Evolutionary conservation across 352 stramenopile species (phyloP).

Genomic region (Phytophthora capsici): DNA sequence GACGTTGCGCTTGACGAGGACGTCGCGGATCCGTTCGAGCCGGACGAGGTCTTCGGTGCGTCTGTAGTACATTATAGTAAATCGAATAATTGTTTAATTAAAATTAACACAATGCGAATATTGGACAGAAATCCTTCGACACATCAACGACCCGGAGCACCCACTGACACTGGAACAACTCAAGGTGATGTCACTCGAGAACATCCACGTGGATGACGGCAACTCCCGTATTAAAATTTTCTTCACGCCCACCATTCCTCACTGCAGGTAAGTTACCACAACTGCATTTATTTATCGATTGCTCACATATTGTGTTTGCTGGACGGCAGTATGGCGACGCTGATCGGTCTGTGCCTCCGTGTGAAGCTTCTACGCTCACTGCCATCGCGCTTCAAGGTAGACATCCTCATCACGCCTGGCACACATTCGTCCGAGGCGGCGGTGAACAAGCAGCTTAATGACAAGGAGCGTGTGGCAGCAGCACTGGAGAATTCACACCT

Average conservation of each 20-base stretch:
- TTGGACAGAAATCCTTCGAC: constrained; percentile 74
- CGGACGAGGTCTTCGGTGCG: constrained; percentile 88
- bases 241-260: constrained; percentile 96
- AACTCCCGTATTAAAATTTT: constrained; percentile 82
- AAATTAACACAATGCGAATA: constrained; percentile 8
- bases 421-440: constrained; percentile 95
- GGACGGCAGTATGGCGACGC: constrained; percentile 92
- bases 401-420: constrained; percentile 94
- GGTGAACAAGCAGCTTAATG: constrained; percentile 97
- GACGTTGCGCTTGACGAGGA: constrained; percentile 70
- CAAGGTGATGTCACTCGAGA: constrained; percentile 92
- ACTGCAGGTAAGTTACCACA: constrained; percentile 83
- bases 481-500: constrained; percentile 97
- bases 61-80: not conserved
- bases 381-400: constrained; percentile 93
- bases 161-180: constrained; percentile 94
- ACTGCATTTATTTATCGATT: not conserved
- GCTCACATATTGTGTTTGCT: constrained; percentile 6
- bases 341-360: constrained; percentile 95
- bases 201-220: constrained; percentile 88
- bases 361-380: constrained; percentile 97
- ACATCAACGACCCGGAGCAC: constrained; percentile 95
- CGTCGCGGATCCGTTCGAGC: constrained; percentile 77
- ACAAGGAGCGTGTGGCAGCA: constrained; percentile 96
- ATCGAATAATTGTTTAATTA: not conserved